phyloP scores from a whole-genome alignment of 2,329 filamentous ascomycete genomes.

The Penicillium sp. region DNA sequence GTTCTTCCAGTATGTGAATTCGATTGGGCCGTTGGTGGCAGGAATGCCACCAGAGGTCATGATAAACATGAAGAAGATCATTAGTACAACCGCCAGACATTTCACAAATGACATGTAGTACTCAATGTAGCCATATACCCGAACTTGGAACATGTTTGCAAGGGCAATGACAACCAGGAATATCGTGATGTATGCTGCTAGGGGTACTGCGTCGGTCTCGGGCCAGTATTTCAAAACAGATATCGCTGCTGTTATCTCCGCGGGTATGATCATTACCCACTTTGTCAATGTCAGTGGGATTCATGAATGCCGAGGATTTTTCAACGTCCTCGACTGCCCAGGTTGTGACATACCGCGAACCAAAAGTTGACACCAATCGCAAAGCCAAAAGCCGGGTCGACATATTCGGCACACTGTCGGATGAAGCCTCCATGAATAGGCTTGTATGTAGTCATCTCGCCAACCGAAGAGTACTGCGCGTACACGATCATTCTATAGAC shows the following conservation, averaged over 20 bases:
- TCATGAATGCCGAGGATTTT: too few relatives aligned
- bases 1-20: slow-evolving; percentile 29
- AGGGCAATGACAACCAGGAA: slow-evolving; percentile 27
- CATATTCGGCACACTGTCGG: slow-evolving; percentile 30
- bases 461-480: slow-evolving; percentile 31
- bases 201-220: slow-evolving; percentile 21
- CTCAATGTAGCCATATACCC: slow-evolving; percentile 30
- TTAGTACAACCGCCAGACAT: slow-evolving; percentile 27
- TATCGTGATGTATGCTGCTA: slow-evolving; percentile 34
- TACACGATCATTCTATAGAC: slow-evolving; percentile 31
- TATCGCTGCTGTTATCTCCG: slow-evolving; percentile 34
- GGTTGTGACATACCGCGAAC: slow-evolving; percentile 22
- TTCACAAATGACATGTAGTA: slow-evolving; percentile 33
- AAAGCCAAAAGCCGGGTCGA: slow-evolving; percentile 34
- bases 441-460: slow-evolving; percentile 32
- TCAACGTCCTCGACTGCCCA: not conserved
- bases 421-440: slow-evolving; percentile 35
- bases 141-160: slow-evolving; percentile 27
- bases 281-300: too few relatives aligned
- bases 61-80: slow-evolving; percentile 36
- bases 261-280: slow-evolving; percentile 33
- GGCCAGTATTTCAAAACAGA: slow-evolving; percentile 34
- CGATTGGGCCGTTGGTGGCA: slow-evolving; percentile 31
- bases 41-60: slow-evolving; percentile 34
- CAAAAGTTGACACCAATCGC: slow-evolving; percentile 35